A percentile compares a stretch with the other conserved stretches of the same genome.
Conservation (phyloP, 1,284 basidiomycete species). For the Cutaneotrichosporon cavernicola region DNA sequence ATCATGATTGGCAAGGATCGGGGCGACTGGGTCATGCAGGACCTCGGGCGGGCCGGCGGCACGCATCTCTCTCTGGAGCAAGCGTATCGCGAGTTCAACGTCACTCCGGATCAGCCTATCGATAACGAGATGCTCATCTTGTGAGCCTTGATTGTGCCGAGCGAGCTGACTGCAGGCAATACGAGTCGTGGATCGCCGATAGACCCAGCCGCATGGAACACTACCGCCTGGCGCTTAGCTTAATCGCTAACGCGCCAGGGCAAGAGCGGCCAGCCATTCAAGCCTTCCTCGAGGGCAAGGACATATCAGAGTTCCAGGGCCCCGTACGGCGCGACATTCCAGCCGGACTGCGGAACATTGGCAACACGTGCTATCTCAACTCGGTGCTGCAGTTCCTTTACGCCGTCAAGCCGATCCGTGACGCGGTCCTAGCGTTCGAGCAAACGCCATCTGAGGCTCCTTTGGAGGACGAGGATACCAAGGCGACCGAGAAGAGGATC, state of each 20-base stretch:
- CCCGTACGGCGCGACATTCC: constrained; percentile 45
- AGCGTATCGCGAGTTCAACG: constrained; percentile 45
- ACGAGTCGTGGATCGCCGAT: constrained; percentile 33
- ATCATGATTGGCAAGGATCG: constrained; percentile 37
- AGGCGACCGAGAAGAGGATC: constrained; percentile 19
- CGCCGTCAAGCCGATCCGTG: constrained; percentile 48
- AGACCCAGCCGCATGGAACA: constrained; percentile 36
- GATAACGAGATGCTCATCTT: constrained; percentile 46
- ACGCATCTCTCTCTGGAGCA: constrained; percentile 40
- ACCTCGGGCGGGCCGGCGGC: constrained; percentile 32
- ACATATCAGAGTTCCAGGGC: constrained; percentile 29
- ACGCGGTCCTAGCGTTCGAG: constrained; percentile 41
- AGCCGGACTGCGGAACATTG: constrained; percentile 52
- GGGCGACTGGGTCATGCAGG: constrained; percentile 28
- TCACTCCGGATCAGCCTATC: constrained; percentile 34
- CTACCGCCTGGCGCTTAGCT: constrained; percentile 39
- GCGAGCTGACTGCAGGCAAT: constrained; percentile 38
- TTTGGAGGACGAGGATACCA: neutral
- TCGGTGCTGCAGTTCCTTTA: constrained; percentile 52
- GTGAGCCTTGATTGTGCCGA: constrained; percentile 27
- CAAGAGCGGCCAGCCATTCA: constrained; percentile 42
- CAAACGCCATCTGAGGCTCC: neutral
- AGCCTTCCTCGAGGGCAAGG: constrained; percentile 34
- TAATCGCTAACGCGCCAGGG: constrained; percentile 46
- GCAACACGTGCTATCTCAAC: constrained; percentile 53